Evolutionary conservation across 2,329 filamentous ascomycete genomes (phyloP), one percentile per base, ranked within the genome.

Genomic region (Penicillium sp.): DNA sequence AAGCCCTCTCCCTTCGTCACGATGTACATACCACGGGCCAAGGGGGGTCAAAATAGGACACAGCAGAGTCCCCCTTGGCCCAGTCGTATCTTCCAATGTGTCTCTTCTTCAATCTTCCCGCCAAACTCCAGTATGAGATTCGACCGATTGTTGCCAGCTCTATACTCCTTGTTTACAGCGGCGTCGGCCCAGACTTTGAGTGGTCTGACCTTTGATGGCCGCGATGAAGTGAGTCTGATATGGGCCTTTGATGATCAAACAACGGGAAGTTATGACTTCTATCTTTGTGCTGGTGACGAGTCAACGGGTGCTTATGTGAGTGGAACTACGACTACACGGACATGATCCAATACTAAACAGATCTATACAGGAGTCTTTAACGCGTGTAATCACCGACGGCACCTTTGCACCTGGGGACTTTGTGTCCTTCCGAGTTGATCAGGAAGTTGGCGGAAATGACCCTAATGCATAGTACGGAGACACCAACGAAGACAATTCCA

Each of bases 261-360:
- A 1, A n/a, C 60, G 24, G 62, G 62, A 22, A 56, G 37, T 30
- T 91, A 87, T 73, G 79, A 85, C 63, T 74, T 91, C 53, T 85
- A 84, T 66, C 77, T 91, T 24, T 86, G 85, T 69, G 84, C 85
- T 7, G 88, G 88, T 58, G 86, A 87, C 50, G 86, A 88, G 70
- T 76, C 79, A 2, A 78, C 75, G 19, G 76, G 74, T 58, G 77
- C 78, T 62, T 79, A 82, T 78, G 81, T 86, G 75, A 61, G 68
- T 71, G 47, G 7, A 37, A 17, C 10, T 15, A 12, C 12, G 17
- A 53, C 12, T 15, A 15, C 35, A 15, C 4, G 4, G 1, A 4
- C 13, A 17, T 4, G 12, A 8, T 38, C 15, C 28, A 26, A 12
- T 4, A 63, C 42, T 57, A 49, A 57, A 30, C 44, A 40, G 22